These are phyloP conservation scores for Groenewaldozyma auringiensis DNA, from an alignment of 1,139 yeast genomes.

Conservation along the genomic window DNA sequence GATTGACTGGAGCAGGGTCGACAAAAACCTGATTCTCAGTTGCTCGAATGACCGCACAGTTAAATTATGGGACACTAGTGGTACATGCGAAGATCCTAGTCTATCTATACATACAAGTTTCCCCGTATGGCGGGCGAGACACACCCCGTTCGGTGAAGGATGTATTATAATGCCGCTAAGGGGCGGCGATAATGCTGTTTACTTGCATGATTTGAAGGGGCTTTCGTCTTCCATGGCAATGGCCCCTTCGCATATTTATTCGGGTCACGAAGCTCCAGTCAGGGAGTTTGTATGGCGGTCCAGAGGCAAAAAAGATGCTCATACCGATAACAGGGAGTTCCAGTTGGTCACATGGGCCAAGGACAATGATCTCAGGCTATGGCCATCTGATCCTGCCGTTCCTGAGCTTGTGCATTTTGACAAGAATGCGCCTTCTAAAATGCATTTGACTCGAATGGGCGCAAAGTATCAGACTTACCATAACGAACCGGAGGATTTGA, in stretches of 20 bases:
- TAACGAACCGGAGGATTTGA: conserved; percentile 39
- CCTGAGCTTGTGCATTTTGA: conserved; percentile 54
- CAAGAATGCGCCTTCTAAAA: conserved; percentile 33
- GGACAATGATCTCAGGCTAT: conserved; percentile 73
- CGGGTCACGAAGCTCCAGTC: conserved; percentile 78
- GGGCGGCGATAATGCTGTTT: conserved; percentile 75
- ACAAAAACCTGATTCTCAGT: conserved; percentile 55
- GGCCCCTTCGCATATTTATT: conserved; percentile 54
- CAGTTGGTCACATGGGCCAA: conserved; percentile 93
- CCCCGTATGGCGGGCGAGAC: conserved; percentile 84
- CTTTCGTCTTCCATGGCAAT: conserved; percentile 28
- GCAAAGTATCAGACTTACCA: conserved; percentile 45
- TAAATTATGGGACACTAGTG: conserved; percentile 72
- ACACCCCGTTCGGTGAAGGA: conserved; percentile 85
- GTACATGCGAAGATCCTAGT: conserved; percentile 38
- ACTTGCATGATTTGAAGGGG: conserved; percentile 44
- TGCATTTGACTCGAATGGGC: conserved; percentile 34
- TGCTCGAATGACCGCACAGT: conserved; percentile 82
- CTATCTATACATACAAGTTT: conserved; percentile 63
- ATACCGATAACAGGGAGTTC: conserved; percentile 63
- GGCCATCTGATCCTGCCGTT: conserved; percentile 63
- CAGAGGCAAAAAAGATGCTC: conserved; percentile 38
- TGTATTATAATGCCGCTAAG: conserved; percentile 86
- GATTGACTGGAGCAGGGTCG: conserved; percentile 64
- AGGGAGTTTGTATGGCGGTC: conserved; percentile 85